Evolutionary conservation across 2,329 filamentous ascomycete genomes (phyloP), one percentile per base, ranked within the genome.

Genomic region (Diaporthe nobilis): DNA sequence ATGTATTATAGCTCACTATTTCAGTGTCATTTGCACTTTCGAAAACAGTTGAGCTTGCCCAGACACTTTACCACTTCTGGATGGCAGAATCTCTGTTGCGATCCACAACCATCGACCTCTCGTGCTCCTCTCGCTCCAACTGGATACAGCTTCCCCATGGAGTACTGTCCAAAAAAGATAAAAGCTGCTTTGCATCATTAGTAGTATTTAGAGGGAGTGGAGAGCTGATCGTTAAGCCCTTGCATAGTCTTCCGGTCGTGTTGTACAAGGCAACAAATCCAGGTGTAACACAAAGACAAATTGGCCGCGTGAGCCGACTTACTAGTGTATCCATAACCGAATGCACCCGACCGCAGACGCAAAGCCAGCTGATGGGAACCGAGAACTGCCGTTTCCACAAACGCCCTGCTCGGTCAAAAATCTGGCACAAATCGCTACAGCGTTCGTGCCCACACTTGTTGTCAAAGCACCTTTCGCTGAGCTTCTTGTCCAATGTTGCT

Each of bases 241-340:
- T 44, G 68, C 68, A 71, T 20, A 47, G n/a, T 47, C 51, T 58
- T 20, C 68, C 68, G 47, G 53, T 57, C 34, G 51, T 58, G 39
- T n/a, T 71, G 39, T 71, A 71, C 25, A 71, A n/a, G 7, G 68
- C 68, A 25, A 49, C 7, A 37, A 71, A 71, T 15, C 53, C 37
- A n/a, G 68, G 68, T 7, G 7, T 22, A 6, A 4, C 20, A 28
- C 68, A 71, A 10, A 37, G 42, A 28, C 68, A 71, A 2, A 58
- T 15, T 47, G 39, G 12, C 13, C 28, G 17, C 1, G 68, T 28
- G 25, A 47, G n/a, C 25, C 13, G n/a, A 71, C 34, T 28, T 28
- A n/a, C 28, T 37, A 57, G 37, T 28, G 53, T 34, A 42, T 44
- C 34, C 8, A 58, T 4, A 2, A 71, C 53, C 22, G 53, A 28